Conservation (phyloP, 2,329 filamentous ascomycete genomes). For the Gnomoniopsis sp. region DNA sequence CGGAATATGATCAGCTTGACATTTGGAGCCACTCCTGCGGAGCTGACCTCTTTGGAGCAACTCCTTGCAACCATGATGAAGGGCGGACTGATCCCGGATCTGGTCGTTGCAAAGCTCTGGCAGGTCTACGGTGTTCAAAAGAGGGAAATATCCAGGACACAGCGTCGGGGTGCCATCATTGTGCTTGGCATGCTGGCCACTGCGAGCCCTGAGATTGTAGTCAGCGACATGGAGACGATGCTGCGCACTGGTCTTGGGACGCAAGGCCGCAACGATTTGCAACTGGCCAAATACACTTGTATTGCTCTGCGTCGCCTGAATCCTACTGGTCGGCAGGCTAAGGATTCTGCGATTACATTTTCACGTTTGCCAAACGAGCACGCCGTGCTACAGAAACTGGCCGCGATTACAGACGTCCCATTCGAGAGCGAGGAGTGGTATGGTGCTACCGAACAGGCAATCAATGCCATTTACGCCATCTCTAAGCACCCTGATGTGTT, state of each 20-base stretch:
- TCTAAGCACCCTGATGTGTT: constrained; percentile 92
- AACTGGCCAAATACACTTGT: constrained; percentile 92
- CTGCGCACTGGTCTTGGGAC: constrained; percentile 82
- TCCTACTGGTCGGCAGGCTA: constrained; percentile 74
- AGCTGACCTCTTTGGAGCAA: constrained; percentile 93
- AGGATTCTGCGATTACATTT: constrained; percentile 65
- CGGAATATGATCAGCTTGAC: constrained; percentile 99
- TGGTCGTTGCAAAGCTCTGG: constrained; percentile 91
- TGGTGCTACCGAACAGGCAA: constrained; percentile 91
- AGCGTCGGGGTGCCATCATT: constrained; percentile 90
- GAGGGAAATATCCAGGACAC: constrained; percentile 86
- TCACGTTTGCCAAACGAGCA: constrained; percentile 89
- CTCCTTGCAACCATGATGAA: constrained; percentile 98
- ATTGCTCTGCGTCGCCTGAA: constrained; percentile 90
- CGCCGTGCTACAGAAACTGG: constrained; percentile 76
- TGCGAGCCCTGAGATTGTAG: constrained; percentile 87
- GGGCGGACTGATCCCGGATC: constrained; percentile 77
- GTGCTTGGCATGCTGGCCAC: constrained; percentile 94
- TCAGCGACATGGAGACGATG: constrained; percentile 94
- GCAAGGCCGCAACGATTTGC: constrained; percentile 77
- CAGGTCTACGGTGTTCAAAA: constrained; percentile 95
- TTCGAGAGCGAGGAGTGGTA: constrained; percentile 95
- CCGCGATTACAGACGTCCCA: constrained; percentile 78
- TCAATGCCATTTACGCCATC: constrained; percentile 90
- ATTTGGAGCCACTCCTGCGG: constrained; percentile 90